These are phyloP conservation scores for Schizothecium vesticola DNA, from an alignment of 495 filamentous ascomycete species.

Conservation along the genomic window DNA sequence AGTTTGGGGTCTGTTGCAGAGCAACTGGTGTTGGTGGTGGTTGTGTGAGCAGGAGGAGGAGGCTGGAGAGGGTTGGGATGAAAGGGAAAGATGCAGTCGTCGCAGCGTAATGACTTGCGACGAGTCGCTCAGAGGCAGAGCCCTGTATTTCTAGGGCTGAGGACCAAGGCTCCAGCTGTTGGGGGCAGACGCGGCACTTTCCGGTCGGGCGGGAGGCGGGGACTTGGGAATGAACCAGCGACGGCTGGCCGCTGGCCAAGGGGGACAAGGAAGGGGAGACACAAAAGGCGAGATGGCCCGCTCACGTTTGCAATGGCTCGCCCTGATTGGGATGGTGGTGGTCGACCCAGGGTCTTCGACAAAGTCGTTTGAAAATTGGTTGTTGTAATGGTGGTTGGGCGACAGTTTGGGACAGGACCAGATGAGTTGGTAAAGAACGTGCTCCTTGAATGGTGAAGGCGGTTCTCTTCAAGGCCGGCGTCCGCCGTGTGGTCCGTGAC, in stretches of 20 bases:
- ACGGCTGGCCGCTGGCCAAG: too few relatives aligned
- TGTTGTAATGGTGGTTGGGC: neutral
- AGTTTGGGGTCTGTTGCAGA: neutral
- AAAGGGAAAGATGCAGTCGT: neutral
- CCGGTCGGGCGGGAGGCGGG: neutral
- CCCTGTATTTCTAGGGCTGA: neutral
- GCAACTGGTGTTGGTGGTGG: neutral
- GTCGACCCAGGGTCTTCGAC: neutral
- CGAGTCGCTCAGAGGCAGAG: neutral
- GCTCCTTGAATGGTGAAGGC: conserved; percentile 9
- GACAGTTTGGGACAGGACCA: neutral
- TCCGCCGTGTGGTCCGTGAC: conserved; percentile 2
- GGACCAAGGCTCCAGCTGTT: neutral
- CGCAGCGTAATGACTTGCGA: neutral
- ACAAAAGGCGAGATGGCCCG: neutral
- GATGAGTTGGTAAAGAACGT: neutral
- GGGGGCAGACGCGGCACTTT: neutral
- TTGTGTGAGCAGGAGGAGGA: neutral
- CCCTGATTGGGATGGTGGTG: neutral
- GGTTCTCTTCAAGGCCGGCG: neutral
- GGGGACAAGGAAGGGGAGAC: neutral
- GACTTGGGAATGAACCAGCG: too few relatives aligned
- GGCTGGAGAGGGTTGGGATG: neutral
- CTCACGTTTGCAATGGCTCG: neutral
- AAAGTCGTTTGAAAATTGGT: neutral